Conservation (phyloP, 305 asterid genomes). For the Withania somnifera region DNA sequence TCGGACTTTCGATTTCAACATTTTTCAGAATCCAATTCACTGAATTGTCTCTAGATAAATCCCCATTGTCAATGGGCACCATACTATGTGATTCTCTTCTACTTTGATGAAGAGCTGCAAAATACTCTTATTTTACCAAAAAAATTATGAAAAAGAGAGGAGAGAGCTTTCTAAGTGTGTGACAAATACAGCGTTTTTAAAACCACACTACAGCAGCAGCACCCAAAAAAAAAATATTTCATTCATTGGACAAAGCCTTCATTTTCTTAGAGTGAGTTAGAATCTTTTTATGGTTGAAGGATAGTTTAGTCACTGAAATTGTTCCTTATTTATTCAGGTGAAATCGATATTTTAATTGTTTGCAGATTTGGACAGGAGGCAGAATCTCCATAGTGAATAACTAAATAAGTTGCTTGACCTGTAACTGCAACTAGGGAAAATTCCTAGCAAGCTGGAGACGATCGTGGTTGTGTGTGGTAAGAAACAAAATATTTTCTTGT, state of each 20-base stretch:
- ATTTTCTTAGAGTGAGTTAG: background rate
- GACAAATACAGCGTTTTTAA: background rate
- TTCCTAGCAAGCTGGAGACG: constrained; percentile 2
- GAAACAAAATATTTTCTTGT: no score
- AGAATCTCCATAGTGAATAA: no score
- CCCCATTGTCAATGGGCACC: constrained; percentile 2
- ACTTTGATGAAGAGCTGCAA: background rate
- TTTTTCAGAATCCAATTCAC: constrained; percentile 38
- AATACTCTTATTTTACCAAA: background rate
- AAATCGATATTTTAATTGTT: background rate
- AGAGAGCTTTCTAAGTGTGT: background rate
- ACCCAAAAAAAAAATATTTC: background rate
- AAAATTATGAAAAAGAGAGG: background rate
- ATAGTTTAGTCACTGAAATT: background rate
- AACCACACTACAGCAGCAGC: background rate
- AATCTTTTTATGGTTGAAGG: background rate
- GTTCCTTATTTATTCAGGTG: background rate
- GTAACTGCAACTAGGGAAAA: no score
- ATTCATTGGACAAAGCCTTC: background rate
- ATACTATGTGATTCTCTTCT: background rate
- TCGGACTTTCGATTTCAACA: constrained; percentile 28
- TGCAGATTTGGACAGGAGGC: no score
- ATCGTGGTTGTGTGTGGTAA: no score
- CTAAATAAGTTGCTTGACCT: no score
- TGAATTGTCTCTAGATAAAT: constrained; percentile 20